Conservation (phyloP, 2,329 filamentous ascomycete species). For the Rosellinia necatrix region DNA sequence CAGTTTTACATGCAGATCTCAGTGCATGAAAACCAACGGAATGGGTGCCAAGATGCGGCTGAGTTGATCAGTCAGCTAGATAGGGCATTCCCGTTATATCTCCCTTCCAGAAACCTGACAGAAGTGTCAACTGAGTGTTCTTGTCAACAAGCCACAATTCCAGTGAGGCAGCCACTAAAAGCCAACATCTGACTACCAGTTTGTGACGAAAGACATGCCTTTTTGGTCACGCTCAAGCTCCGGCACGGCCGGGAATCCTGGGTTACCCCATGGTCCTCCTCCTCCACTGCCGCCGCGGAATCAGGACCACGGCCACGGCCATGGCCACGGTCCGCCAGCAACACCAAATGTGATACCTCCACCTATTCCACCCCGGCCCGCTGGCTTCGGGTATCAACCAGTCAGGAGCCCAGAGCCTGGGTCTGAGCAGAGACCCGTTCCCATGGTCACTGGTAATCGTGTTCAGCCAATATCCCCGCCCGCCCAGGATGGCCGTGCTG, state of each 20-base stretch:
- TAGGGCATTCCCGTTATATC: not conserved
- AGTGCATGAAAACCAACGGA: constrained; percentile 12
- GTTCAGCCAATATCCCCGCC: not conserved
- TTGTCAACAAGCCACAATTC: not conserved
- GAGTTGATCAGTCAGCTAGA: no score
- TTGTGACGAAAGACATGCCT: constrained; percentile 2
- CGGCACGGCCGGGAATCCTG: not conserved
- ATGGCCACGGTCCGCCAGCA: not conserved
- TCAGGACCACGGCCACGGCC: no score
- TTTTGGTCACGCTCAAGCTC: not conserved
- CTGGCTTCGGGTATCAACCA: constrained; percentile 9
- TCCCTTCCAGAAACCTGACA: not conserved
- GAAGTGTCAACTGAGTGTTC: not conserved
- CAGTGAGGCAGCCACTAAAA: no score
- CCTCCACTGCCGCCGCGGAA: constrained; percentile 19
- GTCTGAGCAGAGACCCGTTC: not conserved
- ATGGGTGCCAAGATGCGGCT: constrained; percentile 21
- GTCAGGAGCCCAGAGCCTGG: not conserved
- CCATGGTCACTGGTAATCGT: not conserved
- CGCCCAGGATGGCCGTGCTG: not conserved
- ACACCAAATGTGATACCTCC: constrained; percentile 5
- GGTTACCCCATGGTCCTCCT: constrained; percentile 2
- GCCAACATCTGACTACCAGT: not conserved
- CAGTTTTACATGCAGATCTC: no score
- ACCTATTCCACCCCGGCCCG: constrained; percentile 19